Base-by-base conservation (phyloP, 2,329 filamentous ascomycete genomes). In the Phialocephala sp. region DNA sequence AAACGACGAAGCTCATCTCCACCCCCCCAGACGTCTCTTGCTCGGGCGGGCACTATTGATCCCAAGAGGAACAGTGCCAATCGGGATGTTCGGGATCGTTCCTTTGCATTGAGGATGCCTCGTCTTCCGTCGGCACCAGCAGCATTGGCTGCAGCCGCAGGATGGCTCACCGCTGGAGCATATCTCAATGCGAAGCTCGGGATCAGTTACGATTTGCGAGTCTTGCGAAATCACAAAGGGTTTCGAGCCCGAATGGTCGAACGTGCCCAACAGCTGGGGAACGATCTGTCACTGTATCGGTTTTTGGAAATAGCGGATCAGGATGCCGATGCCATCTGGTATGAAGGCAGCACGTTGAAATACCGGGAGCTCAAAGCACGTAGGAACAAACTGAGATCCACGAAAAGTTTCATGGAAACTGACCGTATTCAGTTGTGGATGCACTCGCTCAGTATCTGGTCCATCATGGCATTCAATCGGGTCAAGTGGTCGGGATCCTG, bases 301-400 rank as follows among this genome's bases (percentile, higher is more conserved):
- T 74, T 82, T 72, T 77, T 83, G 3, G 75, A 79, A 66, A 73
- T 76, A 32, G 77, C 77, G 0, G 75, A 81, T 37, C 76, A 76
- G 4, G 73, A 76, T 20, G 77, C 68, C 4, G 80, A 83, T 57
- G 79, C 79, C 4, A 69, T 83, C 11, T 83, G 81, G 80, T 83
- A 83, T 72, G 82, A 84, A 66, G 77, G 80, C 1, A 80, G 77
- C 65, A 79, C 75, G 4, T 83, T 80, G 81, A 82, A 78, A 2
- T 84, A 83, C 71, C 73, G 70, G 2, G 76, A 82, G 62, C 61
- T 83, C 39, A 81, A 80, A 66, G 76, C 76, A 32, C 70, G 81
- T 81, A 65, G 60, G 55, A 56, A 36, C 8, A 36, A 35, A 11
- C 12, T 8, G 18, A 20, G 27, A 56, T 1, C 15, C 8, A 12